Base-by-base conservation (phyloP, 805 yeast species). In the Dipodascus albidus region DNA sequence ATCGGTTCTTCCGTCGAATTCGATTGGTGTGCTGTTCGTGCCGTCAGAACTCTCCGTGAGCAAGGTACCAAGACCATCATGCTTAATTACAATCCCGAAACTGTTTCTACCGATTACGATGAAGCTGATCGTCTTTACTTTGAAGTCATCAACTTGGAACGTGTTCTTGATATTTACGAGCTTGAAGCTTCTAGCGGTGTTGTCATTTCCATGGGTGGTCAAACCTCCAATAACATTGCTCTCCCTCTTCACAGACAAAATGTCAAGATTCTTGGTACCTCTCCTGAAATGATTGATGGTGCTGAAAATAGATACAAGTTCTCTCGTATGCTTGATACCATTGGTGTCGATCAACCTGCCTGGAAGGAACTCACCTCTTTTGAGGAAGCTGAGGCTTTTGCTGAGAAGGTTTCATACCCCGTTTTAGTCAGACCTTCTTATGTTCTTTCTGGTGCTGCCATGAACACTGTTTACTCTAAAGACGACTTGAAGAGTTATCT, bases 11-110 rank as follows among this genome's bases (percentile, higher is more conserved):
- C 98, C 27, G 99, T 91, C 57, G 99, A 91, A 73, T 91, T 91
- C 67, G 99, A 91, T 74, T 91, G 98, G 97, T 91, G 99, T 81
- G 98, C 98, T 49, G 99, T 91, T 55, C 81, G 96, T 59, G 93
- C 98, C 49, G 93, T 89, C 59, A 82, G 98, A 73, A 88, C 98
- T 44, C 77, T 91, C 67, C 82, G 99, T 64, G 85, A 85, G 61
- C 79, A 81, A 67, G 88, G 90, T 55, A 75, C 79, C 66, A 91
- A 89, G 76, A 91, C 98, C 47, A 84, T 93, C 66, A 93, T 93
- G 97, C 82, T 91, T 65, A 91, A 91, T 76, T 91, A 93, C 75
- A 91, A 91, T 74, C 99, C 99, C 44, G 99, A 91, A 74, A 91
- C 99, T 35, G 99, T 91, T 20, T 86, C 96, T n/a, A 91, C 99